Evolutionary conservation across 352 stramenopile species (phyloP), one percentile per base, ranked within the genome.

Genomic region (Globisporangium apiculatum): DNA sequence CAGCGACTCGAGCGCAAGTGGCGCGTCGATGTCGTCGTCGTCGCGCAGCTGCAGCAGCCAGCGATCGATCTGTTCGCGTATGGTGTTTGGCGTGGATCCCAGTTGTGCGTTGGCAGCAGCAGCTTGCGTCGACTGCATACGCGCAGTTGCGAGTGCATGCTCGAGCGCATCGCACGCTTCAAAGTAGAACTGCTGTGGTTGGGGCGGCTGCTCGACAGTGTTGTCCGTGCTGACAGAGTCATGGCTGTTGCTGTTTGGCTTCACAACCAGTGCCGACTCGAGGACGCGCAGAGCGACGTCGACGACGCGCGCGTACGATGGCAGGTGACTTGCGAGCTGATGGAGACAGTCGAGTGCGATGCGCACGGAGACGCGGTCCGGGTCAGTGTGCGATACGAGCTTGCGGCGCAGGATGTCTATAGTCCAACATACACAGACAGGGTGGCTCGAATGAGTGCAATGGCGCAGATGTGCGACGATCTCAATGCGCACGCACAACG

Each of bases 301-400:
- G 17, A 92, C 56, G 38, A 89, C 68, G 5, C 76, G 79, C 18
- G 65, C 69, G 63, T 89, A 89, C n/a, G 73, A 68, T 49, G 82
- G 82, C 2, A 92, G 66, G 14, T 62, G 68, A 1, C 65, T 36
- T 0, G 79, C 62, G 37, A 92, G 64, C 17, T 87, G 82, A 47
- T 75, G 77, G 15, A 92, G 58, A 55, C 82, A 92, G 49, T 92
- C 79, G 53, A 92, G 66, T 3, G 82, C 82, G 46, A 92, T 86
- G 3, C 69, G 55, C n/a, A 84, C 64, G 0, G 82, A 88, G 2
- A 86, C 2, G 6, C 65, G 36, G 49, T 92, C 67, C 0, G 79
- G 77, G 40, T 87, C 64, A 12, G 64, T 51, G 4, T 57, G 68
- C 7, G 67, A 24, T 10, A 87, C 66, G 2, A 89, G 68, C 35